Evolutionary conservation across 192 early-diverging fungal genomes (phyloP).

Genomic region (Tieghemiomyces parasiticus): DNA sequence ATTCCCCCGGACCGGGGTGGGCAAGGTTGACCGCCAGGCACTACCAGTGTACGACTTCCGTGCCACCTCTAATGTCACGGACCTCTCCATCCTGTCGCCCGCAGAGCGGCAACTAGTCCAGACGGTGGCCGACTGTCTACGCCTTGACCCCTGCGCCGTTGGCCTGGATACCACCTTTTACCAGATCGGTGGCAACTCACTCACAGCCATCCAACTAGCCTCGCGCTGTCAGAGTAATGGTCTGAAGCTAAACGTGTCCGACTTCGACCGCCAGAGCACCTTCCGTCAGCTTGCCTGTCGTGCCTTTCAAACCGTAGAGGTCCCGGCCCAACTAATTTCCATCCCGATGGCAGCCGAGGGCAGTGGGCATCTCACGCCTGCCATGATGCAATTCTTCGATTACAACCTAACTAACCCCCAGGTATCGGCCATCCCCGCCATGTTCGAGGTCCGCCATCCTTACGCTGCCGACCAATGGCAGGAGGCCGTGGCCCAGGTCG

Average conservation of each 20-base stretch:
- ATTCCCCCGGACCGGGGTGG: background rate
- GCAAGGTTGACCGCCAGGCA: background rate
- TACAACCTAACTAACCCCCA: too few species aligned
- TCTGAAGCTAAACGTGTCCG: background rate
- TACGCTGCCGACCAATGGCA: too few species aligned
- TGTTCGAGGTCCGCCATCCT: too few species aligned
- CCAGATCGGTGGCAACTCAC: constrained; percentile 2
- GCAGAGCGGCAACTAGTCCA: background rate
- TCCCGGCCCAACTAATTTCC: too few species aligned
- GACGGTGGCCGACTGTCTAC: background rate
- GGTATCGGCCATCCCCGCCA: too few species aligned
- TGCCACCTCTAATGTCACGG: background rate
- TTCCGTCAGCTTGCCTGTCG: background rate
- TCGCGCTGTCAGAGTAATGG: background rate
- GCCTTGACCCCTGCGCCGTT: background rate
- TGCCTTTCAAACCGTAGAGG: too few species aligned
- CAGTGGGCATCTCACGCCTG: too few species aligned
- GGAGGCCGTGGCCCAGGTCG: too few species aligned
- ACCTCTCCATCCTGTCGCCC: background rate
- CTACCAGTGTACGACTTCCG: background rate
- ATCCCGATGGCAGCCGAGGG: too few species aligned
- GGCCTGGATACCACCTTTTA: background rate
- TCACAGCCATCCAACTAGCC: background rate
- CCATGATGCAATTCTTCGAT: too few species aligned
- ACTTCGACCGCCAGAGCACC: background rate